Conservation (phyloP, 2,329 filamentous ascomycete genomes). For the Leptographium flavum region DNA sequence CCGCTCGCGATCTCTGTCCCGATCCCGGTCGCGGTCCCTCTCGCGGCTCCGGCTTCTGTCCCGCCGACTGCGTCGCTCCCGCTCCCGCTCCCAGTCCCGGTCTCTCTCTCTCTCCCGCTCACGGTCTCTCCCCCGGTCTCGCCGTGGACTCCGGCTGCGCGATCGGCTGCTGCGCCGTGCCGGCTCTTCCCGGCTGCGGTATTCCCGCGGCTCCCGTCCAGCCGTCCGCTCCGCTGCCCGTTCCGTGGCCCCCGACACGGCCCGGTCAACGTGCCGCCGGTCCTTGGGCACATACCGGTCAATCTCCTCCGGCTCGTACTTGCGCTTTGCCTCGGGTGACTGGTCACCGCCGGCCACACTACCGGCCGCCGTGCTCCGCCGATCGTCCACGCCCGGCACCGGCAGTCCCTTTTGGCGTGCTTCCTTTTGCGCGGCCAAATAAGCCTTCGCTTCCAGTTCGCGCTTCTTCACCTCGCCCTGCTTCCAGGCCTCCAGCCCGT, state of each 20-base stretch:
- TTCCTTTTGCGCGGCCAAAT: conserved; percentile 46
- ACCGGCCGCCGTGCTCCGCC: conserved; percentile 17
- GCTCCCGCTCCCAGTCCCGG: conserved; percentile 13
- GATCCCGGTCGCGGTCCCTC: conserved; percentile 11
- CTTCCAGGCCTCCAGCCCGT: conserved; percentile 43
- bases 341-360: conserved; percentile 19
- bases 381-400: conserved; percentile 42
- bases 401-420: conserved; percentile 44
- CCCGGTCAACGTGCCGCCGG: conserved; percentile 20
- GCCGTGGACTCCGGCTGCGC: conserved; percentile 6
- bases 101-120: conserved; percentile 10
- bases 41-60: conserved; percentile 2
- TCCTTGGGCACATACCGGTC: conserved; percentile 34
- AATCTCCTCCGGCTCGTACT: conserved; percentile 25
- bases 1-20: conserved; percentile 16
- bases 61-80: conserved; percentile 6
- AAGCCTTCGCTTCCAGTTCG: conserved; percentile 50
- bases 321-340: conserved; percentile 27
- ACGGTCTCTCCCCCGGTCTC: conserved; percentile 12
- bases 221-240: conserved; percentile 3
- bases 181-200: conserved; percentile 6
- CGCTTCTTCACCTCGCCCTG: conserved; percentile 46
- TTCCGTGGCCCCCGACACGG: conserved; percentile 10
- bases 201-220: conserved; percentile 7
- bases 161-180: conserved; percentile 4